These are phyloP conservation scores for Mesembryanthemum crystallinum DNA, from an alignment of 148 eudicot genomes.

Conservation along the genomic window DNA sequence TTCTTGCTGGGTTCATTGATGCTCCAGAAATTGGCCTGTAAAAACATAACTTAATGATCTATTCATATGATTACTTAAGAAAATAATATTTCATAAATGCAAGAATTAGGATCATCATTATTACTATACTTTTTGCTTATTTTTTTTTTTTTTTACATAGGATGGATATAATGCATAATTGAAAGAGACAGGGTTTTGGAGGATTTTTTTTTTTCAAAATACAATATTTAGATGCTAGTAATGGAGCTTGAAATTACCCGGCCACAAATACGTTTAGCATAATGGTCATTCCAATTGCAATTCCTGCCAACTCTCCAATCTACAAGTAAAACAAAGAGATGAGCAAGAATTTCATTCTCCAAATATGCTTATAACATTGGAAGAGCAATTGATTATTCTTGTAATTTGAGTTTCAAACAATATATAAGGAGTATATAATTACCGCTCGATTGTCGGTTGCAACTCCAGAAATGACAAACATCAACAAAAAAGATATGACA, in stretches of 20 bases:
- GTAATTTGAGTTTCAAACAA: neutral
- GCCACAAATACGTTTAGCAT: constrained; percentile 69
- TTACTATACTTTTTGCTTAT: too few relatives aligned
- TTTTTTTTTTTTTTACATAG: too few relatives aligned
- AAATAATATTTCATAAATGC: too few relatives aligned
- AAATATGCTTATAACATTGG: neutral
- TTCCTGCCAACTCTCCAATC: constrained; percentile 65
- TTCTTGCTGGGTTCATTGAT: constrained; percentile 60
- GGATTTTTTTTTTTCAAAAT: too few relatives aligned
- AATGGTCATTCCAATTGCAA: constrained; percentile 78
- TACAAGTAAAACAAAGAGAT: constrained; percentile 17
- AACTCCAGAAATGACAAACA: constrained; percentile 80
- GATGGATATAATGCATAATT: too few relatives aligned
- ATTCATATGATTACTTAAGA: neutral
- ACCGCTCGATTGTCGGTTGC: constrained; percentile 75
- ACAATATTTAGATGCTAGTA: too few relatives aligned
- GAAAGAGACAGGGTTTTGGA: too few relatives aligned
- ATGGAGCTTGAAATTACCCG: constrained; percentile 35
- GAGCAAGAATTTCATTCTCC: neutral
- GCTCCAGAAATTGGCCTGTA: constrained; percentile 55
- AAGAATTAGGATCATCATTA: too few relatives aligned
- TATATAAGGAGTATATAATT: too few relatives aligned
- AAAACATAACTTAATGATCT: neutral
- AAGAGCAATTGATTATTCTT: too few relatives aligned
- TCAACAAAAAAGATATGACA: constrained; percentile 62